These are phyloP conservation scores for Daldinia decipiens DNA, from an alignment of 495 filamentous ascomycete species.

Conservation along the genomic window DNA sequence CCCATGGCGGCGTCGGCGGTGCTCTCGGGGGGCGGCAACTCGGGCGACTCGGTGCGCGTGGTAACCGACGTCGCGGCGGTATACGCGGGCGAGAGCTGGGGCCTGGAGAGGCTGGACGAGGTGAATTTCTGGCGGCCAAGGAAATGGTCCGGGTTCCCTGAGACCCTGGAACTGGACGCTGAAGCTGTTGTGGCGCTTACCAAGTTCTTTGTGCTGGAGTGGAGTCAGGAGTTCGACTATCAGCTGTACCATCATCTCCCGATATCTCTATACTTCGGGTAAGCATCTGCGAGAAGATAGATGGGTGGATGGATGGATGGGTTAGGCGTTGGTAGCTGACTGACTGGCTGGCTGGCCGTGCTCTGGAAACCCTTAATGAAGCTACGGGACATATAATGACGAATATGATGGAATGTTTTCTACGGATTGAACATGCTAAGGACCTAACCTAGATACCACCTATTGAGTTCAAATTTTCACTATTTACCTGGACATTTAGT, in stretches of 20 bases:
- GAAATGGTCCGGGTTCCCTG: too few relatives aligned
- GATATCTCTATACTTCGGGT: constrained; percentile 46
- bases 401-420: neutral
- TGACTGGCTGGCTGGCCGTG: neutral
- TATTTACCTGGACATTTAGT: neutral
- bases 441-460: neutral
- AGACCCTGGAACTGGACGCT: constrained; percentile 9
- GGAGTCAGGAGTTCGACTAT: constrained; percentile 55
- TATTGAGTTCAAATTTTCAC: neutral
- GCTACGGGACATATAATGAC: neutral
- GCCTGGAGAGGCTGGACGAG: constrained; percentile 30
- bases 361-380: neutral
- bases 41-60: constrained; percentile 49
- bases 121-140: constrained; percentile 32
- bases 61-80: constrained; percentile 38
- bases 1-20: constrained; percentile 45
- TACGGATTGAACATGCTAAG: neutral
- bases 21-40: constrained; percentile 47
- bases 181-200: constrained; percentile 48
- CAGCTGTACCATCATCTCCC: constrained; percentile 54
- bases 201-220: constrained; percentile 53
- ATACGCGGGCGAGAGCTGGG: constrained; percentile 21
- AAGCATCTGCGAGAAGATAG: neutral
- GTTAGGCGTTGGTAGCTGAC: neutral
- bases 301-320: neutral